Evolutionary conservation across 805 yeast genomes (phyloP).

Genomic region (Zygoascus tannicola): DNA sequence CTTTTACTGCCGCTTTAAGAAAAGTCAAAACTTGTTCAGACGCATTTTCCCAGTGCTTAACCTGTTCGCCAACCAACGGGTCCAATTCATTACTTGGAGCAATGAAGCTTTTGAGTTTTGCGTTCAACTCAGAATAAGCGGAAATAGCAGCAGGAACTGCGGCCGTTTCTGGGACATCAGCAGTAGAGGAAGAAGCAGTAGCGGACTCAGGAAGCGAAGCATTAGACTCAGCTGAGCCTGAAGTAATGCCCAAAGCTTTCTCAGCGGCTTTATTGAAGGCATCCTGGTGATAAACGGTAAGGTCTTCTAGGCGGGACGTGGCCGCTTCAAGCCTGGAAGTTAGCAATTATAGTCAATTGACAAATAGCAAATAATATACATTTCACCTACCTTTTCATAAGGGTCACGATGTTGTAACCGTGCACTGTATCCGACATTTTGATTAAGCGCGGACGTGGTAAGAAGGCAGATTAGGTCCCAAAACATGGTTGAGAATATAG

Average conservation of each 20-base stretch:
- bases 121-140: slow-evolving; percentile 35
- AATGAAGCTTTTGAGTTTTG: slow-evolving; percentile 53
- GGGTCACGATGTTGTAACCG: slow-evolving; percentile 80
- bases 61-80: slow-evolving; percentile 45
- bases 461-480: too few species aligned
- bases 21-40: slow-evolving; percentile 52
- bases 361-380: not conserved
- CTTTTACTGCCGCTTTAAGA: slow-evolving; percentile 46
- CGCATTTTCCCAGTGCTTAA: slow-evolving; percentile 31
- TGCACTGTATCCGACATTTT: slow-evolving; percentile 36
- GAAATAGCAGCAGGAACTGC: slow-evolving; percentile 15
- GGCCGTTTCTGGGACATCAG: slow-evolving; percentile 17
- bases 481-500: too few species aligned
- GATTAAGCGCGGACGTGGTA: too few species aligned
- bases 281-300: slow-evolving; percentile 68
- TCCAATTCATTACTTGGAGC: slow-evolving; percentile 45
- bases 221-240: slow-evolving; percentile 8
- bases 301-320: slow-evolving; percentile 83
- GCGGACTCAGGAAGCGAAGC: slow-evolving; percentile 16
- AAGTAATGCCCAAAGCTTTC: slow-evolving; percentile 9
- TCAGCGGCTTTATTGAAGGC: slow-evolving; percentile 26
- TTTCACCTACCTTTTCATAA: slow-evolving; percentile 48
- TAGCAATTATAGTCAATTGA: not conserved
- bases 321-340: slow-evolving; percentile 74
- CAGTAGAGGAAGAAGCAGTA: slow-evolving; percentile 15